Conservation (phyloP, 768 basidiomycete genomes). For the Mycena rosella region DNA sequence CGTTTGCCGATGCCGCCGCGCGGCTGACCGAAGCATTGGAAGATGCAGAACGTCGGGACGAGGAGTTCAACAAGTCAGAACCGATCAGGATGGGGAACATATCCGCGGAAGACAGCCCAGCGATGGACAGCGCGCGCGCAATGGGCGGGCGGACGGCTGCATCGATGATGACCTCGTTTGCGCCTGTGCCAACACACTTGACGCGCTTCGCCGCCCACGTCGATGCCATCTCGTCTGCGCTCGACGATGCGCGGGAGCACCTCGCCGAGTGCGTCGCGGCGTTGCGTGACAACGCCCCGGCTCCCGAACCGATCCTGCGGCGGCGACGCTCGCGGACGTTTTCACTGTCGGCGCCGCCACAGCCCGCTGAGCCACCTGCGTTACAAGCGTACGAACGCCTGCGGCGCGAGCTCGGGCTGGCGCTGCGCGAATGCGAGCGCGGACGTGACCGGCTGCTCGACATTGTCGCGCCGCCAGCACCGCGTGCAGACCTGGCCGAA, state of each 20-base stretch:
- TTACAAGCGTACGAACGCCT: slow-evolving; percentile 82
- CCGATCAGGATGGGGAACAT: slow-evolving; percentile 37
- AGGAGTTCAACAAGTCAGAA: slow-evolving; percentile 65
- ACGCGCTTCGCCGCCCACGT: slow-evolving; percentile 81
- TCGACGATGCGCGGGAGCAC: slow-evolving; percentile 79
- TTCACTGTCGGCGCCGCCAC: slow-evolving; percentile 16
- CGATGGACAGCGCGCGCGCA: slow-evolving; percentile 28
- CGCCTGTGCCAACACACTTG: slow-evolving; percentile 79
- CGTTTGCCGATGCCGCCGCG: slow-evolving; percentile 74
- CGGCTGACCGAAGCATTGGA: slow-evolving; percentile 74
- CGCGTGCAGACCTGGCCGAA: slow-evolving; percentile 49
- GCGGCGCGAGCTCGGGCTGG: slow-evolving; percentile 81
- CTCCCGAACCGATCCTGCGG: slow-evolving; percentile 36
- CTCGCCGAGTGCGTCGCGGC: slow-evolving; percentile 72
- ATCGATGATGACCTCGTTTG: slow-evolving; percentile 62
- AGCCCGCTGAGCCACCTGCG: slow-evolving; percentile 58
- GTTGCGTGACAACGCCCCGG: slow-evolving; percentile 58
- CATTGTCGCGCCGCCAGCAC: slow-evolving; percentile 60
- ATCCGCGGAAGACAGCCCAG: slow-evolving; percentile 18
- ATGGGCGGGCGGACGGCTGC: slow-evolving; percentile 36
- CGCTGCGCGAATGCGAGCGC: slow-evolving; percentile 85
- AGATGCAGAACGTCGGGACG: slow-evolving; percentile 64
- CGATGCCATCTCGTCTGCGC: slow-evolving; percentile 73
- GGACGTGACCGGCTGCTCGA: slow-evolving; percentile 75
- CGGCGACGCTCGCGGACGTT: slow-evolving; percentile 37